A percentile compares a stretch with the other conserved stretches of the same genome.
These are phyloP conservation scores for Phytophthora multivora DNA, from an alignment of 352 stramenopile species.

Conservation along the genomic window DNA sequence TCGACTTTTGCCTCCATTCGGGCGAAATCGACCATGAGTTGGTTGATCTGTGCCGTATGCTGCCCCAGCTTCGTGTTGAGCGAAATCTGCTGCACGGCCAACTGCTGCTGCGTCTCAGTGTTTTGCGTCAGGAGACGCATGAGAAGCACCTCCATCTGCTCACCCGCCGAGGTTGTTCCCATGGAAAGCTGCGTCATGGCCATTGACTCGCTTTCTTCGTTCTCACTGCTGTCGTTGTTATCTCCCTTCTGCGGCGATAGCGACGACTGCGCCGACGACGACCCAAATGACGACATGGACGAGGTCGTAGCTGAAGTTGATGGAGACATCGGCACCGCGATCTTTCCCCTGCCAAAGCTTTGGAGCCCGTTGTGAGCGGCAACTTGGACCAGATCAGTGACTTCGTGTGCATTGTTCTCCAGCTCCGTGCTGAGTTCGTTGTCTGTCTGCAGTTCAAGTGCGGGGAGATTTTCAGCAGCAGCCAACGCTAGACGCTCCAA, in stretches of 20 bases:
- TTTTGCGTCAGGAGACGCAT: slow-evolving; percentile 85
- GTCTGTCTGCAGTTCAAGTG: slow-evolving; percentile 1
- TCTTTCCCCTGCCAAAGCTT: slow-evolving; percentile 21
- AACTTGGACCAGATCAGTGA: slow-evolving; percentile 3
- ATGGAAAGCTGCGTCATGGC: slow-evolving; percentile 35
- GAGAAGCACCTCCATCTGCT: slow-evolving; percentile 75
- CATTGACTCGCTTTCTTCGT: slow-evolving; percentile 15
- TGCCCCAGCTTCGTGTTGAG: slow-evolving; percentile 65
- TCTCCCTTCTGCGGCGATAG: slow-evolving; percentile 9
- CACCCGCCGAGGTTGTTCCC: slow-evolving; percentile 27
- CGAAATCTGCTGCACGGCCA: slow-evolving; percentile 77
- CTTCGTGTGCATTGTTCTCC: slow-evolving; percentile 10
- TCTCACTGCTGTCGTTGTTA: slow-evolving; percentile 7
- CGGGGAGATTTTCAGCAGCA: slow-evolving; percentile 60
- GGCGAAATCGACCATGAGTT: slow-evolving; percentile 75
- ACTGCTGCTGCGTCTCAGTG: slow-evolving; percentile 83
- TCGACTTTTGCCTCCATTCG: slow-evolving; percentile 84
- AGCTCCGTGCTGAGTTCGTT: slow-evolving; percentile 3
- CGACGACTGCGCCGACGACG: slow-evolving; percentile 8
- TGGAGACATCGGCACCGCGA: slow-evolving; percentile 21
- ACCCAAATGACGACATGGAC: slow-evolving; percentile 42
- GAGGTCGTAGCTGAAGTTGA: slow-evolving; percentile 30
- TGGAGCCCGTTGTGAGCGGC: slow-evolving; percentile 12
- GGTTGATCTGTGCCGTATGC: slow-evolving; percentile 76
- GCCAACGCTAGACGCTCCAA: slow-evolving; percentile 68